A percentile compares a stretch with the other conserved stretches of the same genome.
Conservation (phyloP, 768 basidiomycete genomes). For the Pleurotus citrinopileatus region DNA sequence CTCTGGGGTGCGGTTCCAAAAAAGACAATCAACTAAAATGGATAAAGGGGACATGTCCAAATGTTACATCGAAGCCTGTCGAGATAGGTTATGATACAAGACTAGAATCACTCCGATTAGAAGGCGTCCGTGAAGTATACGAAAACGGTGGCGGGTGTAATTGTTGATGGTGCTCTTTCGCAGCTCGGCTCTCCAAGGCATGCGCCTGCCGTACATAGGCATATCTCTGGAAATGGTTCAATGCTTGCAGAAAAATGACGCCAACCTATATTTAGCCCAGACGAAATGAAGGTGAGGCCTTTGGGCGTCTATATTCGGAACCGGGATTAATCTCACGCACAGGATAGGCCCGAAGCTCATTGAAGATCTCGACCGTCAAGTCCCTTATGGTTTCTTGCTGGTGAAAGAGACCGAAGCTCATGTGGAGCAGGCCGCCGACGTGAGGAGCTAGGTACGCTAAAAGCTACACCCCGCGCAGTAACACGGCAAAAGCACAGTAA, state of each 20-base stretch:
- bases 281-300: too few relatives aligned
- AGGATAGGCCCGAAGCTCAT: constrained; percentile 70
- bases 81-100: not conserved
- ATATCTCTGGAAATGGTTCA: constrained; percentile 89
- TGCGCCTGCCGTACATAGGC: constrained; percentile 85
- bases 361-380: constrained; percentile 79
- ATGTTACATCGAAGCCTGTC: not conserved
- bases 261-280: constrained; percentile 59
- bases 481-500: not conserved
- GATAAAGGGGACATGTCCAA: too few relatives aligned
- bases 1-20: too few relatives aligned
- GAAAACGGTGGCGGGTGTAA: constrained; percentile 18
- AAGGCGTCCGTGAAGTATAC: constrained; percentile 25
- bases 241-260: constrained; percentile 66
- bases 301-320: too few relatives aligned
- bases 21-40: too few relatives aligned
- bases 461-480: not conserved
- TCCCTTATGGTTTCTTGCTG: constrained; percentile 75
- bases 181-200: constrained; percentile 46
- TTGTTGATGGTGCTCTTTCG: constrained; percentile 27
- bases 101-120: constrained; percentile 23
- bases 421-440: constrained; percentile 76
- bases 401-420: constrained; percentile 92
- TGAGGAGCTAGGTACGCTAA: constrained; percentile 76
- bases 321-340: too few relatives aligned